Conservation (phyloP, 306 rosid genomes). For the Glycyrrhiza uralensis region DNA sequence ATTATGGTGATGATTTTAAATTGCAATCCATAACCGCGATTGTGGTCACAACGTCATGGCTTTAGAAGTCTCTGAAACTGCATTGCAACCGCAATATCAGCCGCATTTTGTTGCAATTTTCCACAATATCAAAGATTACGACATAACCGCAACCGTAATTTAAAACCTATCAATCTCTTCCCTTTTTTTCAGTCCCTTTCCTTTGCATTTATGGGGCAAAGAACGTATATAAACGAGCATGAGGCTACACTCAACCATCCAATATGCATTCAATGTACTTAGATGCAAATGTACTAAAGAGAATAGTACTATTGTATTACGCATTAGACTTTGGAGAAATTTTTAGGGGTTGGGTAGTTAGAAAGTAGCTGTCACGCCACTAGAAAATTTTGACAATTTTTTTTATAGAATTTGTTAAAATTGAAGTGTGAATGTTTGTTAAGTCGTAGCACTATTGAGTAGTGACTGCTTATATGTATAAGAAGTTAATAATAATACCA, state of each 20-base stretch:
- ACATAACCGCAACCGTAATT: too few species aligned
- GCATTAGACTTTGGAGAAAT: neutral
- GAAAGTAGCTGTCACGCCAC: neutral
- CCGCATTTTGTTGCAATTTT: too few species aligned
- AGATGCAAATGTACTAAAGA: neutral
- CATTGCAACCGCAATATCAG: too few species aligned
- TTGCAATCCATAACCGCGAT: too few species aligned
- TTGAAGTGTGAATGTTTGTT: neutral
- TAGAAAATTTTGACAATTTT: neutral
- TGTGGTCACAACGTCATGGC: too few species aligned
- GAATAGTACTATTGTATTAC: neutral
- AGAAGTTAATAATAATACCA: neutral
- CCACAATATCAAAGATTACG: too few species aligned
- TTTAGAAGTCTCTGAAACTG: too few species aligned
- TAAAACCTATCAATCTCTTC: neutral
- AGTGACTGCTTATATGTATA: neutral
- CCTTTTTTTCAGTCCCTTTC: neutral
- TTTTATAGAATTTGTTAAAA: neutral
- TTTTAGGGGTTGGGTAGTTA: neutral
- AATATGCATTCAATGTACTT: constrained; percentile 27
- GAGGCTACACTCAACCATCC: constrained; percentile 8
- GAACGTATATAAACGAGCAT: constrained; percentile 23
- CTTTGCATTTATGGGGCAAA: constrained; percentile 13
- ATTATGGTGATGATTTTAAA: too few species aligned
- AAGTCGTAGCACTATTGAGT: neutral